phyloP scores from a whole-genome alignment of 495 filamentous ascomycete species.

The Bacidia rubella region DNA sequence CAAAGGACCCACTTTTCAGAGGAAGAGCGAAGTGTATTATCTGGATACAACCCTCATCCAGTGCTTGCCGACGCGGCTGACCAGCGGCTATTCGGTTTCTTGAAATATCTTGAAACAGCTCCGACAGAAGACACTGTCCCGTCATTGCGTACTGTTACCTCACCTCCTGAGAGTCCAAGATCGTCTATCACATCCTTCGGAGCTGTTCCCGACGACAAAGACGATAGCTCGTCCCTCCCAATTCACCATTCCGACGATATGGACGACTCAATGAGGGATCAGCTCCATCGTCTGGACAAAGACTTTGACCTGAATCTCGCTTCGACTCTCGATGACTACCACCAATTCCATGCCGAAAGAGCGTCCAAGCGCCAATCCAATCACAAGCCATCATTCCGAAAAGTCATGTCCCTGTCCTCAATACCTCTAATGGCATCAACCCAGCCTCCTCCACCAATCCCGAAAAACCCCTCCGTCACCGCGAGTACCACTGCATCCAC shows the following conservation, averaged over 20 bases:
- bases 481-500: conserved; percentile 3
- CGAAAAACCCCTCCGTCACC: conserved; percentile 12
- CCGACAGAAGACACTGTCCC: conserved; percentile 18
- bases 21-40: conserved; percentile 57
- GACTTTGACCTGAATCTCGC: conserved; percentile 61
- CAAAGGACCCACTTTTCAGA: conserved; percentile 54
- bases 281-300: conserved; percentile 69
- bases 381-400: conserved; percentile 30
- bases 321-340: conserved; percentile 31
- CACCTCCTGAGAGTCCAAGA: conserved; percentile 8
- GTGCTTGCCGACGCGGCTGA: conserved; percentile 59
- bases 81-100: conserved; percentile 45
- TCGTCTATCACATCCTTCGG: conserved; percentile 25
- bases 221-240: background rate
- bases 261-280: conserved; percentile 46
- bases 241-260: conserved; percentile 21
- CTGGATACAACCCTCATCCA: conserved; percentile 36
- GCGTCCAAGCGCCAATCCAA: conserved; percentile 16
- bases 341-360: conserved; percentile 27
- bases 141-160: conserved; percentile 2
- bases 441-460: conserved; percentile 10
- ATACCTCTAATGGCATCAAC: conserved; percentile 16
- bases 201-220: conserved; percentile 10
- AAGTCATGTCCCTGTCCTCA: conserved; percentile 33
- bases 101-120: conserved; percentile 16